Evolutionary conservation across 495 filamentous ascomycete species (phyloP), one percentile per base, ranked within the genome.

Genomic region (Pyrenula aspistea): DNA sequence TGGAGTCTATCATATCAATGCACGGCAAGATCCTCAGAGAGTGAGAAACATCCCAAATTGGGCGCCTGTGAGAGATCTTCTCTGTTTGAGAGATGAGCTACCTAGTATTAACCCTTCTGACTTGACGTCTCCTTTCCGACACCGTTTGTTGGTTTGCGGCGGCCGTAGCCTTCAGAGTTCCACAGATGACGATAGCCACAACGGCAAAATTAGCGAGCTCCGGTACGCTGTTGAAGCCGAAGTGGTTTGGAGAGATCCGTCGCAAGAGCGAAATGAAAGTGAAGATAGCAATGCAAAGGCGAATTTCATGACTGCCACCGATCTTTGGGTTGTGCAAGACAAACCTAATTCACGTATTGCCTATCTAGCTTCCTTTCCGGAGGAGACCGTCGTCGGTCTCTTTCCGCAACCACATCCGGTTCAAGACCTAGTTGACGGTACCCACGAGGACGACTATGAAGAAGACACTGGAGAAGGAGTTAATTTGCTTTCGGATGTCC

Each of bases 41-140:
- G 65, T 81, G 24, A 77, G 83, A 55, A 74, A 73, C n/a, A 80
- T 89, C 49, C 77, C 84, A 25, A 96, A 91, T 63, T 96, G 91
- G 91, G 80, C 88, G 0, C 90, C 93, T 0, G 77, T 84, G 22
- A 78, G 50, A 4, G 50, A 52, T 19, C 8, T 52, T 8, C 20
- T 42, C 8, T 8, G 15, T 42, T 42, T 4, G 31, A 4, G 15
- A 42, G 8, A 4, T 4, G 31, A 42, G 8, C 4, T 8, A 42
- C 15, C 31, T 8, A 15, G 15, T 15, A 42, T 4, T 42, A 42
- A 15, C 15, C 15, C 31, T 15, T 8, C 4, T 8, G 31, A 42
- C 31, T 42, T 42, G 15, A 8, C 31, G 31, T 42, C 15, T n/a
- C n/a, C n/a, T 8, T 42, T 4, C 31, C 31, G 31, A 8, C 8